Conservation (phyloP, 2,329 filamentous ascomycete genomes). For the Diplodia corticola region DNA sequence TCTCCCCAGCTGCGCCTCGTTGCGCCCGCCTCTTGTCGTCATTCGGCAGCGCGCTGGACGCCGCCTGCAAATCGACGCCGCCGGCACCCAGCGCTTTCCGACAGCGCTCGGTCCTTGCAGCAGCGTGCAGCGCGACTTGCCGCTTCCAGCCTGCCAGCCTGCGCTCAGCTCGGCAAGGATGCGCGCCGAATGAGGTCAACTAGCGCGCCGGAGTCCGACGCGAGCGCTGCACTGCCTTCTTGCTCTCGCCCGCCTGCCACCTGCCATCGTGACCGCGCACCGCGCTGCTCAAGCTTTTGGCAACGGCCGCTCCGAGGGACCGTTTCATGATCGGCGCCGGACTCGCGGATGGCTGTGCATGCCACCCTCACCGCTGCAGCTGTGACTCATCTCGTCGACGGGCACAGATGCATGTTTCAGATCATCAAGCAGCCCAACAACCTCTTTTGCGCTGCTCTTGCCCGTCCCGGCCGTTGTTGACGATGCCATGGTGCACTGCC, state of each 20-base stretch:
- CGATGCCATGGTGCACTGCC: not conserved
- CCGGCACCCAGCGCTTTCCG: not conserved
- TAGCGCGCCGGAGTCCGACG: constrained; percentile 17
- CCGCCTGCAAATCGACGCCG: constrained; percentile 4
- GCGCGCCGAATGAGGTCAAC: constrained; percentile 2
- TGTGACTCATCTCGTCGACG: constrained; percentile 20
- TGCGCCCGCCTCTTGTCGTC: constrained; percentile 6
- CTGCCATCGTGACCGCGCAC: constrained; percentile 14
- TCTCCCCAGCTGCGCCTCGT: constrained; percentile 20
- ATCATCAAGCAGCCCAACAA: constrained; percentile 9
- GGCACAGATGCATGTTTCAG: constrained; percentile 21
- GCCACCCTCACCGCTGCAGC: constrained; percentile 19
- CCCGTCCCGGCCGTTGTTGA: not conserved
- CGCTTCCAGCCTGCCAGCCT: constrained; percentile 8
- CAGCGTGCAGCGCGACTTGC: constrained; percentile 15
- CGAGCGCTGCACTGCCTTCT: constrained; percentile 9
- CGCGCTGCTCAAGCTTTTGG: constrained; percentile 13
- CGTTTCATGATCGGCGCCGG: constrained; percentile 21
- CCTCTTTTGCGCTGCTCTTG: constrained; percentile 14
- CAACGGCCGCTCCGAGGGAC: constrained; percentile 15
- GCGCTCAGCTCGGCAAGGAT: constrained; percentile 22
- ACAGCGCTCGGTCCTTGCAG: constrained; percentile 18
- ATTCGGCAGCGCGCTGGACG: not conserved
- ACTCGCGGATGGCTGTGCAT: constrained; percentile 7
- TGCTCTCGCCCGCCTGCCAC: not conserved